phyloP scores from a whole-genome alignment of 2,329 filamentous ascomycete species.

The Clarireedia sp. region DNA sequence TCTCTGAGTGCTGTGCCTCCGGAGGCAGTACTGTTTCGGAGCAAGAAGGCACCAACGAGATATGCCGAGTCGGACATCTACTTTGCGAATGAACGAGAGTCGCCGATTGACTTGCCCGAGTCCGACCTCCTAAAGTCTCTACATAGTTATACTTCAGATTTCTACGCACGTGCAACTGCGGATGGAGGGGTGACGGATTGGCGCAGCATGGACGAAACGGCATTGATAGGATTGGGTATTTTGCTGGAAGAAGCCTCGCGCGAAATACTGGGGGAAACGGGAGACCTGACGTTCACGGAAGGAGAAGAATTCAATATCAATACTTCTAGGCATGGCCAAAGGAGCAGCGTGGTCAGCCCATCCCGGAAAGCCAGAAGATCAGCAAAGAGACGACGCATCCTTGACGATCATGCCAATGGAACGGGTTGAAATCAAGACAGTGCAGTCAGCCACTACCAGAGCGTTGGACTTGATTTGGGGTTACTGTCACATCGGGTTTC shows the following conservation, averaged over 20 bases:
- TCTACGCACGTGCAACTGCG: slow-evolving; percentile 41
- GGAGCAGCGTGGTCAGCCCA: slow-evolving; percentile 1
- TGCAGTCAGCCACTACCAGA: slow-evolving; percentile 2
- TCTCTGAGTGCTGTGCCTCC: slow-evolving; percentile 43
- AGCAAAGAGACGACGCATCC: slow-evolving; percentile 5
- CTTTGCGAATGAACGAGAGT: slow-evolving; percentile 51
- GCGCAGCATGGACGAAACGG: slow-evolving; percentile 69
- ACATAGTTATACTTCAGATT: slow-evolving; percentile 60
- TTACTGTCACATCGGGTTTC: slow-evolving; percentile 5
- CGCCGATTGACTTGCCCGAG: slow-evolving; percentile 51
- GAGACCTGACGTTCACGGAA: slow-evolving; percentile 67
- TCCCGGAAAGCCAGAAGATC: neutral
- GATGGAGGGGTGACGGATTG: slow-evolving; percentile 31
- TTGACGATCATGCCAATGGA: neutral
- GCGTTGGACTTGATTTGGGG: slow-evolving; percentile 1
- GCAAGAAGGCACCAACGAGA: slow-evolving; percentile 53
- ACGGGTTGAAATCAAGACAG: neutral
- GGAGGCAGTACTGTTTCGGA: slow-evolving; percentile 64
- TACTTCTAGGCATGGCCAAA: neutral
- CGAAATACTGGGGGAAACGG: slow-evolving; percentile 53
- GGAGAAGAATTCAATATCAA: slow-evolving; percentile 26
- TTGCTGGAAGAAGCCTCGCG: slow-evolving; percentile 63
- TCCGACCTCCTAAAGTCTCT: slow-evolving; percentile 62
- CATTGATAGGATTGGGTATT: slow-evolving; percentile 66
- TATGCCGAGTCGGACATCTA: slow-evolving; percentile 68